These are phyloP conservation scores for Knufia fluminis DNA, from an alignment of 2,329 filamentous ascomycete genomes.

Conservation along the genomic window DNA sequence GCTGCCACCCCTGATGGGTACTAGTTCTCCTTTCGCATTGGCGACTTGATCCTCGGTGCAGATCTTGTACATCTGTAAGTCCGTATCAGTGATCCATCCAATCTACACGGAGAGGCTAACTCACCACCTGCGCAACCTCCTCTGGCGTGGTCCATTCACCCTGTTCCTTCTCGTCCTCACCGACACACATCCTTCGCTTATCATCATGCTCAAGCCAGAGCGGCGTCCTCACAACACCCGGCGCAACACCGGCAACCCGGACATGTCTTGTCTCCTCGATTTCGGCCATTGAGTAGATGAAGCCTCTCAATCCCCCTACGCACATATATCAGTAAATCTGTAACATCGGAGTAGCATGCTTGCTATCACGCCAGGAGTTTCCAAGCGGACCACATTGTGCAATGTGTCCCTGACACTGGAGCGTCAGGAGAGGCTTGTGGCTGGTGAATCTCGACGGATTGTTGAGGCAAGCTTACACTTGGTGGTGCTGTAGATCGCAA, in stretches of 20 bases:
- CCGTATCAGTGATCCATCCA: conserved; percentile 28
- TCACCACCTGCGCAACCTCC: conserved; percentile 49
- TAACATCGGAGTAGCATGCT: too few relatives aligned
- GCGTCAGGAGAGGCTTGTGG: too few relatives aligned
- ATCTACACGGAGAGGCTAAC: conserved; percentile 29
- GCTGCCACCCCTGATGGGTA: conserved; percentile 30
- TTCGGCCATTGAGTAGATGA: conserved; percentile 41
- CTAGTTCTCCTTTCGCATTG: conserved; percentile 1
- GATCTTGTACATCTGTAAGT: conserved; percentile 22
- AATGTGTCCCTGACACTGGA: too few relatives aligned
- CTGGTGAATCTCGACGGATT: too few relatives aligned
- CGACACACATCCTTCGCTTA: conserved; percentile 45
- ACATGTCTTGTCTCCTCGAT: conserved; percentile 41
- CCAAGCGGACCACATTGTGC: too few relatives aligned
- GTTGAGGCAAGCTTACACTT: too few relatives aligned
- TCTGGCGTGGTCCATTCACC: conserved; percentile 52
- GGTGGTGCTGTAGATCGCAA: conserved; percentile 40
- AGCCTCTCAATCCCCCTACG: conserved; percentile 38
- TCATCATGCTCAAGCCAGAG: conserved; percentile 54
- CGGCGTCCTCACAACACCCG: conserved; percentile 52
- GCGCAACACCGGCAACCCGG: conserved; percentile 52
- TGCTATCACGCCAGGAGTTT: too few relatives aligned
- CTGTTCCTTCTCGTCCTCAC: conserved; percentile 18
- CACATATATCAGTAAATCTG: too few relatives aligned
- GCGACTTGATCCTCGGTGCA: conserved; percentile 3